Percentiles rank a stretch among this genome's conserved stretches.
phyloP scores from a whole-genome alignment of 139 green algal species.

The Chlamydomonas incerta region DNA sequence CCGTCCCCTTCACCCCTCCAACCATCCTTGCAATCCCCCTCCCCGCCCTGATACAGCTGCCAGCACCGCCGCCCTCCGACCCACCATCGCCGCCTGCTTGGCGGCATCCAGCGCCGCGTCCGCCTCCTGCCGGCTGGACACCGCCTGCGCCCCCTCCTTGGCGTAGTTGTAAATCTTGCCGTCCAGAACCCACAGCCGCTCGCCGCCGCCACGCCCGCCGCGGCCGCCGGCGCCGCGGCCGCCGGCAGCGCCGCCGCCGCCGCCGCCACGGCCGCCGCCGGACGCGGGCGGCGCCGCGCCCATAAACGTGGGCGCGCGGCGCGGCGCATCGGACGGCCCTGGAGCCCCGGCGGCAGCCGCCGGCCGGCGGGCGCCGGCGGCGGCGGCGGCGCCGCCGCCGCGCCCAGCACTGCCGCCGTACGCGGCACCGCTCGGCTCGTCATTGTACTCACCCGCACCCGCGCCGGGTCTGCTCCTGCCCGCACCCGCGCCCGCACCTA shows the following conservation, averaged over 20 bases:
- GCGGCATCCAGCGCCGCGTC: constrained; percentile 56
- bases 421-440: too few species aligned
- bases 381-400: neutral
- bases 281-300: neutral
- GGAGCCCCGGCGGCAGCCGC: neutral
- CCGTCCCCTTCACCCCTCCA: too few species aligned
- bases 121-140: constrained; percentile 61
- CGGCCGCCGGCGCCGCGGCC: constrained; percentile 19
- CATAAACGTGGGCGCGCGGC: constrained; percentile 5
- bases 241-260: constrained; percentile 1
- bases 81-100: constrained; percentile 46
- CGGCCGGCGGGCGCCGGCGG: neutral
- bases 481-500: too few species aligned
- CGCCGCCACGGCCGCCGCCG: neutral
- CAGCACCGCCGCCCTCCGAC: too few species aligned
- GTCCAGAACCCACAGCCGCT: constrained; percentile 78
- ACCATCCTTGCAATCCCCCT: too few species aligned
- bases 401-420: constrained; percentile 62
- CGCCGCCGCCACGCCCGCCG: constrained; percentile 14
- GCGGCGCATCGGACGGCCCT: neutral
- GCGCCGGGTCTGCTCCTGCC: neutral
- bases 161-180: constrained; percentile 87
- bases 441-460: too few species aligned
- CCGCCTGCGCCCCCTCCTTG: constrained; percentile 77
- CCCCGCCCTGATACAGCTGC: too few species aligned